Conservation (phyloP, 2,329 filamentous ascomycete species). For the Alternaria metachromatica region DNA sequence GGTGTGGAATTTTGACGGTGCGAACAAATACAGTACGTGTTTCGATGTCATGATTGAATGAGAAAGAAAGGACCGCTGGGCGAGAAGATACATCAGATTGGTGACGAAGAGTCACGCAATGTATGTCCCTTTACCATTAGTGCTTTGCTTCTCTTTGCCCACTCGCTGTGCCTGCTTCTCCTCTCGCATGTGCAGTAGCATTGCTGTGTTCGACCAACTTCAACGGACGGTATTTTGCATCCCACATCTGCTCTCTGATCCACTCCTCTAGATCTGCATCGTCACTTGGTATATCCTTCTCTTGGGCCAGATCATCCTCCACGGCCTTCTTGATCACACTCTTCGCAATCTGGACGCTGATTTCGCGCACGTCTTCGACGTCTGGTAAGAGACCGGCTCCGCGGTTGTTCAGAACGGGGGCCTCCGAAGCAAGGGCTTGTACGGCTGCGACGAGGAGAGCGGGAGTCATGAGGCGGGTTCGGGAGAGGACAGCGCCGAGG, state of each 20-base stretch:
- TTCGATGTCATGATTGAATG: constrained; percentile 33
- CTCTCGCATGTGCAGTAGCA: constrained; percentile 66
- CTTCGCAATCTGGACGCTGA: constrained; percentile 78
- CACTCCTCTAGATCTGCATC: constrained; percentile 69
- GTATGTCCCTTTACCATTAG: neutral
- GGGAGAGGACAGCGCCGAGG: constrained; percentile 75
- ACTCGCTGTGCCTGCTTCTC: constrained; percentile 58
- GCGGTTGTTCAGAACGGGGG: constrained; percentile 71
- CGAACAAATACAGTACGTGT: constrained; percentile 29
- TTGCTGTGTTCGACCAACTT: constrained; percentile 60
- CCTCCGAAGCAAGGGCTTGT: constrained; percentile 72
- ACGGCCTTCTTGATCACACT: constrained; percentile 76
- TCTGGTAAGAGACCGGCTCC: constrained; percentile 74
- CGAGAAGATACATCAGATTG: neutral
- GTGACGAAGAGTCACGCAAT: neutral
- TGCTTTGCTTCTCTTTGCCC: constrained; percentile 30
- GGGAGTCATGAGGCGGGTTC: constrained; percentile 71
- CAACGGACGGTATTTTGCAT: constrained; percentile 70
- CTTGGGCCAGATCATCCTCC: constrained; percentile 70
- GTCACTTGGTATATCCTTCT: constrained; percentile 67
- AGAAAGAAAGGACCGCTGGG: neutral
- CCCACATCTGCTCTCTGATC: constrained; percentile 83
- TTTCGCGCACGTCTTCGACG: constrained; percentile 73
- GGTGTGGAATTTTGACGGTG: constrained; percentile 28
- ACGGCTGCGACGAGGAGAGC: constrained; percentile 84